phyloP scores from a whole-genome alignment of 164 flowering plant genomes.

The Malania oleifera region DNA sequence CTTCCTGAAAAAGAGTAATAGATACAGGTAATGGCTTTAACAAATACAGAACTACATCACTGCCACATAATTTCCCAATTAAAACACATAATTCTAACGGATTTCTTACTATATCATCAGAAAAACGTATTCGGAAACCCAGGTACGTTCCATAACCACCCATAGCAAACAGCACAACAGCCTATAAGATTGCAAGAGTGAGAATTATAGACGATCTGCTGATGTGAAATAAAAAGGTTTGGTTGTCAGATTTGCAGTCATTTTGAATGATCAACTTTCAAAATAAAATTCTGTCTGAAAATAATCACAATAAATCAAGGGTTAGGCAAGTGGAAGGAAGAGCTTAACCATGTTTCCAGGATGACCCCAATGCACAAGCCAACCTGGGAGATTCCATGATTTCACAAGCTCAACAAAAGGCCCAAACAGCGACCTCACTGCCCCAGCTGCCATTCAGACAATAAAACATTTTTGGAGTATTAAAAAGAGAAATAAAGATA shows the following conservation, averaged over 20 bases:
- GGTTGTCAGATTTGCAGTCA: not conserved
- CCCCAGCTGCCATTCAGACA: conserved; percentile 38
- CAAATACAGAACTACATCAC: not conserved
- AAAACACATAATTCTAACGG: not conserved
- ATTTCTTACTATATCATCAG: conserved; percentile 66
- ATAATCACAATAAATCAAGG: no score
- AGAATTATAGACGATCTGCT: not conserved
- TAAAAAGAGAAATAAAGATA: not conserved
- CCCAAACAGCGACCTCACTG: conserved; percentile 54
- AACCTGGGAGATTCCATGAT: conserved; percentile 68
- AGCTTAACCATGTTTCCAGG: conserved; percentile 85
- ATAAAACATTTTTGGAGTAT: not conserved
- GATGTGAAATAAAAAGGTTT: not conserved
- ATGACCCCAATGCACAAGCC: conserved; percentile 99
- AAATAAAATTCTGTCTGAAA: no score
- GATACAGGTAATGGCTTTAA: not conserved
- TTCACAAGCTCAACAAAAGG: conserved; percentile 79
- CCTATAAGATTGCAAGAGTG: conserved; percentile 32
- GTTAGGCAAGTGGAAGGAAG: not conserved
- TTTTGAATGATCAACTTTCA: not conserved
- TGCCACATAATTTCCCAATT: not conserved
- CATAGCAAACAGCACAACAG: conserved; percentile 94
- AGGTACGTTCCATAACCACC: conserved; percentile 96
- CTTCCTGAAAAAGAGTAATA: no score
- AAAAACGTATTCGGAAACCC: conserved; percentile 71